Evolutionary conservation across 305 asterid genomes (phyloP), one percentile per base, ranked within the genome.

Genomic region (Stenogyne calaminthoides): DNA sequence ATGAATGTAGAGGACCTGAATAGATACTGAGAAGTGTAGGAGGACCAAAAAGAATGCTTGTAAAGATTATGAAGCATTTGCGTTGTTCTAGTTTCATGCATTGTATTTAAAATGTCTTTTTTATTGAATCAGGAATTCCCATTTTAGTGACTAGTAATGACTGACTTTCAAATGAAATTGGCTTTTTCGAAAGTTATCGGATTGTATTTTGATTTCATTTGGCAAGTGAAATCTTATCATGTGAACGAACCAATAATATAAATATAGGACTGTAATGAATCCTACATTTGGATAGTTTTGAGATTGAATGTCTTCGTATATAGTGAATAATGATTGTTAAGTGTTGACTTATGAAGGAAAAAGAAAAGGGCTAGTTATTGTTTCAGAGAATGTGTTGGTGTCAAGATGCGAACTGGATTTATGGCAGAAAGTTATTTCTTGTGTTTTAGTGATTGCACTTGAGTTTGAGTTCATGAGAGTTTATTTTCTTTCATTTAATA

Each of bases 401-500:
- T 47, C 54, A 22, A 62, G 46, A 25, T 56, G 74, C 15, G 56
- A 69, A 63, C 72, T 15, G 42, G 52, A 32, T 75, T 66, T 56
- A 10, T 54, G 18, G 29, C 54, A 54, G 32, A 39, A 32, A 25
- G 7, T 67, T 75, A 9, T 14, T 6, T 57, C 44, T 47, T 44
- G 15, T 62, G 40, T 27, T 66, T 64, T 61, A 20, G 52, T 46
- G 71, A 56, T 59, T 18, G 69, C 42, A 59, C 65, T 66, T 70
- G 66, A 64, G 46, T 20, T 78, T 56, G 51, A 67, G 22, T 57
- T 60, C 15, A 61, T 20, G 37, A 60, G 75, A 47, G 85, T 80
- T 54, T 18, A 49, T 39, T 47, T 75, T 42, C 64, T 65, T 47
- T 64, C 47, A 18, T 39, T 32, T 63, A 37, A 37, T 65, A 87